Evolutionary conservation across 2,329 filamentous ascomycete species (phyloP), one percentile per base, ranked within the genome.

Genomic region (Neonectria faginata): DNA sequence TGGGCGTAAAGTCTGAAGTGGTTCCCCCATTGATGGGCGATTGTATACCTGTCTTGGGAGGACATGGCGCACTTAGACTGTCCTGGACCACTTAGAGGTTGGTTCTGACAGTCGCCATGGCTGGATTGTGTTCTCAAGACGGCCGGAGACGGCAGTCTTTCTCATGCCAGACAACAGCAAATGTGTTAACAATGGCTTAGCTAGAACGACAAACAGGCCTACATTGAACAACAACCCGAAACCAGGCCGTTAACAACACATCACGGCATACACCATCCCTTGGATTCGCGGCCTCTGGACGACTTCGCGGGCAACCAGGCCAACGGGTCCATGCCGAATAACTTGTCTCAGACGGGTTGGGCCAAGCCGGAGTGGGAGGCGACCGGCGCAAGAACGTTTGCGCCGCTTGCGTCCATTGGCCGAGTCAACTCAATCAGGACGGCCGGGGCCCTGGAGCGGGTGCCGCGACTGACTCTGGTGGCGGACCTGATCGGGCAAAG

Each of bases 1-100:
- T 29, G 8, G 45, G 48, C 27, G 44, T 18, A 68, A 72, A 66
- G 59, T 64, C 41, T 67, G 64, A 71, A 65, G 59, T 56, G 18
- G 27, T 47, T 33, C 8, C 45, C 56, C 59, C 47, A 60, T 48
- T 29, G 62, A 61, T 57, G 60, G 18, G 57, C 41, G 39, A 45
- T 39, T 53, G 53, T 57, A 47, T 51, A 60, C 39, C 54, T 44
- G 20, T 4, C 20, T 51, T 42, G 48, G 51, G 44, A 42, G 57
- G 62, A 56, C 57, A 55, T 60, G 57, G 67, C 60, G 59, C 42
- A 57, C 52, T 42, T 60, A 41, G 57, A 33, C 60, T 41, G 33
- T 41, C 45, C 39, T 27, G 42, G 52, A 44, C 61, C 63, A 57
- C 67, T 53, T 50, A 25, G 65, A 66, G 63, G 53, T 57, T 66